These are phyloP conservation scores for Aphanomyces stellatus DNA, from an alignment of 352 stramenopile species.

Conservation along the genomic window DNA sequence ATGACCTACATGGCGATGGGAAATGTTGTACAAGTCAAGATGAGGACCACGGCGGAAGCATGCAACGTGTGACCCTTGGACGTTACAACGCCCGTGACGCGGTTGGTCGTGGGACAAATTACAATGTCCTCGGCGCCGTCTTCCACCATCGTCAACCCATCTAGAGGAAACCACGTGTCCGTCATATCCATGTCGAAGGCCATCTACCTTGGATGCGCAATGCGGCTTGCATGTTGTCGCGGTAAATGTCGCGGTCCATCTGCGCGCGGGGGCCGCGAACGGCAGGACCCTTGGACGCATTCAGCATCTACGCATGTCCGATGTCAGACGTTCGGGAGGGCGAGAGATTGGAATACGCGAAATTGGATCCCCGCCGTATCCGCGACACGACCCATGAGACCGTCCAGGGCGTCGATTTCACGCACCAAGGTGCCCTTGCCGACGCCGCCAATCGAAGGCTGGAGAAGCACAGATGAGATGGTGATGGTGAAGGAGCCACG, in stretches of 20 bases:
- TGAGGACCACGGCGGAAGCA: slow-evolving; percentile 42
- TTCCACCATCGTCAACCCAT: slow-evolving; percentile 91
- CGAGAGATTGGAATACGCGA: slow-evolving; percentile 22
- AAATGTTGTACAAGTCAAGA: no score
- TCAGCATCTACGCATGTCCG: slow-evolving; percentile 77
- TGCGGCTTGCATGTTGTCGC: slow-evolving; percentile 87
- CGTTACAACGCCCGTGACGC: slow-evolving; percentile 56
- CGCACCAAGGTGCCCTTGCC: slow-evolving; percentile 97
- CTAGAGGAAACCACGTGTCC: no score
- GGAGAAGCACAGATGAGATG: slow-evolving; percentile 13
- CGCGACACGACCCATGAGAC: slow-evolving; percentile 94
- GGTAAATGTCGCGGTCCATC: slow-evolving; percentile 97
- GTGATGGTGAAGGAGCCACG: slow-evolving; percentile 17
- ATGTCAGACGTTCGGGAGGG: background rate
- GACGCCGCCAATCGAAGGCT: slow-evolving; percentile 96
- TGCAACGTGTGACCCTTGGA: slow-evolving; percentile 43
- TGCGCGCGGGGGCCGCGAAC: slow-evolving; percentile 89
- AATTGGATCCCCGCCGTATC: slow-evolving; percentile 97
- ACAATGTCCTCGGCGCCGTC: slow-evolving; percentile 94
- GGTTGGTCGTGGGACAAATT: slow-evolving; percentile 54
- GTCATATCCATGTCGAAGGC: slow-evolving; percentile 29
- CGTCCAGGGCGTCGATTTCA: slow-evolving; percentile 97
- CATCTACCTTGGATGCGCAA: slow-evolving; percentile 30
- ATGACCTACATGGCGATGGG: slow-evolving; percentile 82
- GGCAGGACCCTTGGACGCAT: slow-evolving; percentile 88